These are phyloP conservation scores for Trametes meyenii DNA, from an alignment of 768 basidiomycete species.

Conservation along the genomic window DNA sequence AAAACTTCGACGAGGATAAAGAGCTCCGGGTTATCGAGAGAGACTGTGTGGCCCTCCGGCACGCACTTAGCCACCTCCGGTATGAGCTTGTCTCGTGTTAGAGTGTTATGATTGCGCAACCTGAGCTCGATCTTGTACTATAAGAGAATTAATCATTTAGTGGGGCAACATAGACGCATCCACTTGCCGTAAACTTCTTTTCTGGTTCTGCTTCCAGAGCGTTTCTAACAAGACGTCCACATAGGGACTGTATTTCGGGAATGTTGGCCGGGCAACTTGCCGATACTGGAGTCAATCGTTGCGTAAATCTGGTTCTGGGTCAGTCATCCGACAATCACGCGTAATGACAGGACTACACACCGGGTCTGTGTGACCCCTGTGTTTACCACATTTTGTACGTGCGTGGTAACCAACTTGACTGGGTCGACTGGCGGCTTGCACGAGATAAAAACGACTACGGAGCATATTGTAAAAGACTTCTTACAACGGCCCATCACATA, in stretches of 20 bases:
- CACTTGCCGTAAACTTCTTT: slow-evolving; percentile 50
- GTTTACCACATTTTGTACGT: slow-evolving; percentile 61
- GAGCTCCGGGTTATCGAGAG: slow-evolving; percentile 66
- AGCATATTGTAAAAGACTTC: background rate
- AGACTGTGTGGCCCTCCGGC: slow-evolving; percentile 66
- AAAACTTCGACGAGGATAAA: slow-evolving; percentile 83
- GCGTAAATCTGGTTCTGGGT: slow-evolving; percentile 54
- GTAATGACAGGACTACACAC: slow-evolving; percentile 38
- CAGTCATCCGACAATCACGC: background rate
- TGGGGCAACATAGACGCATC: too few relatives aligned
- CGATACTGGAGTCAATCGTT: slow-evolving; percentile 73
- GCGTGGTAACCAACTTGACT: slow-evolving; percentile 63
- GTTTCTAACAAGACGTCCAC: slow-evolving; percentile 51
- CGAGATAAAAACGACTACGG: slow-evolving; percentile 74
- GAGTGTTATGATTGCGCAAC: slow-evolving; percentile 74
- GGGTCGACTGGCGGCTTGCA: slow-evolving; percentile 81
- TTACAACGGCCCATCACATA: background rate
- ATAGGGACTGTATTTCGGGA: slow-evolving; percentile 67
- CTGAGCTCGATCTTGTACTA: slow-evolving; percentile 85
- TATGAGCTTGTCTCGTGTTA: slow-evolving; percentile 61
- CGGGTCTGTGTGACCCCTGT: slow-evolving; percentile 69
- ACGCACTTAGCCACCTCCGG: slow-evolving; percentile 72
- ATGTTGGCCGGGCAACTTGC: slow-evolving; percentile 68
- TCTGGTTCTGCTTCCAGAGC: slow-evolving; percentile 53
- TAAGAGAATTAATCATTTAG: background rate